phyloP scores from a whole-genome alignment of 192 early-diverging fungal species.

The Obelidium mucronatum region DNA sequence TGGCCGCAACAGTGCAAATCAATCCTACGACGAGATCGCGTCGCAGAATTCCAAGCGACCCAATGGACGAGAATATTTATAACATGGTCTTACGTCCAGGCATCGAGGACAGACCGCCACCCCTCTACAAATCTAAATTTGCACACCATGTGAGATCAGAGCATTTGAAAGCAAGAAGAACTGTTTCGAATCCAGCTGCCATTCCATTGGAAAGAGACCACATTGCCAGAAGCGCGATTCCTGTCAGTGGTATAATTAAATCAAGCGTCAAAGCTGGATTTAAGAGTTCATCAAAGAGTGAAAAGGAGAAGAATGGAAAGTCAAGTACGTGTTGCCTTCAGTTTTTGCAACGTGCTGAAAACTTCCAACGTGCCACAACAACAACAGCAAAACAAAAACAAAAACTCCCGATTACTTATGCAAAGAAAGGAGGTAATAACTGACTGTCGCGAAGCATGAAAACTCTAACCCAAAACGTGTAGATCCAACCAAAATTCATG shows the following conservation, averaged over 20 bases:
- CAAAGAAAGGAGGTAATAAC: no score
- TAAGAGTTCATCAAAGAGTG: neutral
- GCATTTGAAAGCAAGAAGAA: conserved; percentile 27
- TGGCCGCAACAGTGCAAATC: conserved; percentile 40
- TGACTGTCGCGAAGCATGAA: no score
- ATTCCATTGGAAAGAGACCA: neutral
- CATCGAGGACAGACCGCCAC: conserved; percentile 33
- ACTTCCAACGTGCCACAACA: no score
- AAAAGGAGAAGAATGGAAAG: neutral
- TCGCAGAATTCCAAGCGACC: conserved; percentile 37
- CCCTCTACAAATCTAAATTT: conserved; percentile 40
- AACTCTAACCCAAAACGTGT: neutral
- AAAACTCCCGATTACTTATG: no score
- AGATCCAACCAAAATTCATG: conserved; percentile 14
- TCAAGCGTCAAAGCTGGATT: neutral
- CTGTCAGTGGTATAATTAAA: neutral
- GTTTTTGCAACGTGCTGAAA: neutral
- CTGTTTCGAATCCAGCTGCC: conserved; percentile 4
- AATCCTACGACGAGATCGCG: neutral
- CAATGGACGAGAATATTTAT: conserved; percentile 49
- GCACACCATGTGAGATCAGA: conserved; percentile 40
- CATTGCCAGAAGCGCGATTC: neutral
- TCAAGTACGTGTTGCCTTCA: neutral
- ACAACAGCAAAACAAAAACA: neutral
- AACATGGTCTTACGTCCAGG: conserved; percentile 44